Evolutionary conservation across 2,329 filamentous ascomycete species (phyloP), one percentile per base, ranked within the genome.

Genomic region (Aspergillus amoenus): DNA sequence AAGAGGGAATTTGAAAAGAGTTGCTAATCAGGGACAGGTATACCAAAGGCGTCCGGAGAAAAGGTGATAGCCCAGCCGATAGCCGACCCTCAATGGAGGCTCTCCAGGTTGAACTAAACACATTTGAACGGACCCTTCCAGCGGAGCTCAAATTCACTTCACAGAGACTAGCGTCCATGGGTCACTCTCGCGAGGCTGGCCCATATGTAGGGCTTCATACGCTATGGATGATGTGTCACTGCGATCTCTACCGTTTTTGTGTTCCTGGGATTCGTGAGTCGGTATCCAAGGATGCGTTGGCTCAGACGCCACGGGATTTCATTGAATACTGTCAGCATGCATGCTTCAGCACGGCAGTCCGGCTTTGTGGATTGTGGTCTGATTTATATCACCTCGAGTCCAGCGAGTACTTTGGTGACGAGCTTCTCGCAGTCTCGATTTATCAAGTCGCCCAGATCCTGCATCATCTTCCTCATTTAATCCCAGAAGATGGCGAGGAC

Each of bases 201-300:
- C 12, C 21, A 5, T 51, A 52, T 15, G 40, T 41, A 17, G 50
- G 40, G 8, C 50, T 52, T 22, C 50, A 44, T 39, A 21, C 50
- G 12, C 50, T 52, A 3, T 52, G 41, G 50, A 44, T 37, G 40
- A 44, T 44, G 50, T 52, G 50, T 24, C 48, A 51, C 22, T 51
- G 48, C n/a, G 48, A 51, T 22, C 39, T 51, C 15, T 51, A 51
- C 13, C 48, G 48, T 39, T 51, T 51, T 17, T 51, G 48, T 43
- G 48, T 51, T 30, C 50, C 50, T 22, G 50, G 40, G 9, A 52
- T 52, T 17, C 50, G 50, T 4, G 50, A 52, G 27, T 44, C 50
- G 3, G 40, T 52, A 17, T 37, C 49, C 11, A 44, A 44, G 15
- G 41, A 44, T 18, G 49, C 40, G 13, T n/a, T 52, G 27, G 50